Evolutionary conservation across 148 eudicot genomes (phyloP), one percentile per base, ranked within the genome.

Genomic region (Camellia lanceoleosa): DNA sequence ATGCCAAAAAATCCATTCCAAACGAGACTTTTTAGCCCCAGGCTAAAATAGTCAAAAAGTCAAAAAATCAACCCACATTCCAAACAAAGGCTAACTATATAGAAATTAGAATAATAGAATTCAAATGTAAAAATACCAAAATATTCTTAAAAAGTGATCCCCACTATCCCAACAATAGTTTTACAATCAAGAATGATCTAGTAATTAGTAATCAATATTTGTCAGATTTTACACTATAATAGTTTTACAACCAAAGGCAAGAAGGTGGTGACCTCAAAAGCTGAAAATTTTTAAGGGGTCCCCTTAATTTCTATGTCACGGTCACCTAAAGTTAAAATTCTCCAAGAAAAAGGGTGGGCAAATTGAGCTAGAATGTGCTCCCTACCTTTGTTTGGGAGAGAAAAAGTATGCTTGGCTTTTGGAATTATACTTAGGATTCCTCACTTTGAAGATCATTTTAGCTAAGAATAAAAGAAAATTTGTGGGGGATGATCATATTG

Each of bases 371-470:
- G 23, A 73, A 52, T 83, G 19, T 68, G 71, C 80, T 47, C 69
- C 80, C 80, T 84, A 18, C 80, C 49, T 83, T 69, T 6, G 62
- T 66, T 74, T 55, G 83, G 71, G 82, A 75, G 78, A 42, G 51
- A 64, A 78, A 71, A 82, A 68, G 84, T 71, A n/a, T 20, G 70
- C 72, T 85, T 85, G 82, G 86, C 84, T 83, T 83, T 83, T 80
- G 79, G 66, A 55, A 42, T 80, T 61, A 67, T 71, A 77, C 89
- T 77, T 87, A 52, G 89, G 87, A 87, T 84, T 87, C 87, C 83
- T 54, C 80, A 72, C 83, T 80, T 80, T 80, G 20, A 51, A 83
- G 80, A 70, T 52, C 78, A 75, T 61, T 71, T 77, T 41, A 20
- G 55, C 18, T 56, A 41, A 75, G 64, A 73, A 80, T 60, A 75